Conservation (phyloP, 2,329 filamentous ascomycete species). For the Stagonosporopsis chrysanthemi region DNA sequence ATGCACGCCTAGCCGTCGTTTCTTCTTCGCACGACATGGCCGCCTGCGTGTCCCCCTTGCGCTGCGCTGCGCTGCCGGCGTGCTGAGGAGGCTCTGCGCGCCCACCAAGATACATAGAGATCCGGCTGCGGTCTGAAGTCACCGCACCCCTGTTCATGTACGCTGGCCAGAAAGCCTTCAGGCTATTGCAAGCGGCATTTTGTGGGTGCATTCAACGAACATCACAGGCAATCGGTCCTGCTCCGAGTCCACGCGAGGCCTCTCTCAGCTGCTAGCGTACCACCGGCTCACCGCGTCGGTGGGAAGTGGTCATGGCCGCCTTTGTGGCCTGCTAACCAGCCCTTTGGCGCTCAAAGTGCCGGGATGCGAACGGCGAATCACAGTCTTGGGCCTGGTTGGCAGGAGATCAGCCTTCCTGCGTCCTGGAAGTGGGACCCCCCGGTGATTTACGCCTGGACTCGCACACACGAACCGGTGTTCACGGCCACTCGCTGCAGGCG, state of each 20-base stretch:
- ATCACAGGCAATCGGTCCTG: constrained; percentile 32
- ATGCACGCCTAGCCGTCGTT: constrained; percentile 10
- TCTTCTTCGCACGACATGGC: constrained; percentile 17
- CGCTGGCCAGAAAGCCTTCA: constrained; percentile 13
- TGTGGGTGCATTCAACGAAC: constrained; percentile 15
- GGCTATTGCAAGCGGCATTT: constrained; percentile 25
- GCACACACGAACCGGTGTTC: constrained; percentile 21
- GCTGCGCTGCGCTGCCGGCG: neutral
- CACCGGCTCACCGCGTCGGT: constrained; percentile 20
- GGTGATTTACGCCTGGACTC: constrained; percentile 14
- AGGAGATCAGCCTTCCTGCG: constrained; percentile 20
- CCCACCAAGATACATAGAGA: constrained; percentile 9
- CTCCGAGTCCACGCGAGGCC: constrained; percentile 26
- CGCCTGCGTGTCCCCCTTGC: neutral
- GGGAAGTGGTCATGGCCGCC: constrained; percentile 18
- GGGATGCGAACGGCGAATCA: constrained; percentile 23
- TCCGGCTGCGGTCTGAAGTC: constrained; percentile 15
- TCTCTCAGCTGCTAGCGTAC: constrained; percentile 16
- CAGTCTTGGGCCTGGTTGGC: constrained; percentile 12
- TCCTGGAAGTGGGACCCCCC: constrained; percentile 14
- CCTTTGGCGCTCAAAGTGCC: constrained; percentile 18
- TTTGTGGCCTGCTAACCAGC: constrained; percentile 19
- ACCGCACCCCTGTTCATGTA: constrained; percentile 17
- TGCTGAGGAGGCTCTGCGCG: constrained; percentile 17
- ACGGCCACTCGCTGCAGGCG: constrained; percentile 15